A percentile compares a stretch with the other conserved stretches of the same genome.
Evolutionary conservation across 129 eudicot species (phyloP).

Genomic region (Smallanthus sonchifolius): DNA sequence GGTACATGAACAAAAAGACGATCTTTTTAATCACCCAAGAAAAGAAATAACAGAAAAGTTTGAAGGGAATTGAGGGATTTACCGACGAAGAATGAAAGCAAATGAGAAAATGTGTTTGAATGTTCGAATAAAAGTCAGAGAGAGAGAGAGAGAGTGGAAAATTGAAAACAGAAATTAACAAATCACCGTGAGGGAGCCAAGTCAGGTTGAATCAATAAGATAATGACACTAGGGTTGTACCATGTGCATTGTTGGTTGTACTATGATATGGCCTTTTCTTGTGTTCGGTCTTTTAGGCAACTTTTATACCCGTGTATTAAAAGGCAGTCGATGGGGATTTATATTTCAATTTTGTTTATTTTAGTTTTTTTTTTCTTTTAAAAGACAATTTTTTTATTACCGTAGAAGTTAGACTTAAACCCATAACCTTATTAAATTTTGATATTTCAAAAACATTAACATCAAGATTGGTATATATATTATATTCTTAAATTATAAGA

Average conservation of each 20-base stretch:
- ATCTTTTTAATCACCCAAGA: constrained; percentile 3
- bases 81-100: constrained; percentile 26
- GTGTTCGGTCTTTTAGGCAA: constrained; percentile 18
- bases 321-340: neutral
- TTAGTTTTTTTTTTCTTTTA: no score
- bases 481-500: no score
- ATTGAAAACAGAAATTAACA: constrained; percentile 11
- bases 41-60: neutral
- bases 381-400: no score
- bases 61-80: constrained; percentile 2
- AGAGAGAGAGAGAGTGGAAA: constrained; percentile 21
- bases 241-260: constrained; percentile 16
- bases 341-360: neutral
- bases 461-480: no score
- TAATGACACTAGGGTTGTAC: constrained; percentile 13
- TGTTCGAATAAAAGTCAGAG: constrained; percentile 23
- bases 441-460: no score
- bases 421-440: no score
- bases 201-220: constrained; percentile 28
- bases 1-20: constrained; percentile 18
- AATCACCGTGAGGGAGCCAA: constrained; percentile 36
- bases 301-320: constrained; percentile 1
- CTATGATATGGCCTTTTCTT: constrained; percentile 13
- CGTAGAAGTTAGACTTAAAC: no score
- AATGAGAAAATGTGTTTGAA: constrained; percentile 20